Base-by-base conservation (phyloP, 2,329 filamentous ascomycete genomes). In the Calonectria henricotiae region DNA sequence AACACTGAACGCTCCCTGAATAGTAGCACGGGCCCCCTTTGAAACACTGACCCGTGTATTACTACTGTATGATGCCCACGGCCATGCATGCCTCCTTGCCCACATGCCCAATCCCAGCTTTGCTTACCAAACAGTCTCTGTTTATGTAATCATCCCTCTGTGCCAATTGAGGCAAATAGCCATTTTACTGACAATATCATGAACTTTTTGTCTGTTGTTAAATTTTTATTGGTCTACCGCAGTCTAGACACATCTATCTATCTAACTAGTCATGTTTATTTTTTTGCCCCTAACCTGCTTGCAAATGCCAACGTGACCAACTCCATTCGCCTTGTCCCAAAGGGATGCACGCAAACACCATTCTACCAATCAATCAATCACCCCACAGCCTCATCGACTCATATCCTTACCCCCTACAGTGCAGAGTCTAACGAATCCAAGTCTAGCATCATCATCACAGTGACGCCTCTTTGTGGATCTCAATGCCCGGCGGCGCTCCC, bases 401-500 rank as follows among this genome's bases (percentile, higher is more conserved):
- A 46, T 20, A 12, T 13, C 2, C 30, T 15, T 25, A 44, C n/a
- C 20, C 23, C 30, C 37, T 37, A 37, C 11, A 55, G 27, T 32
- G 47, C 39, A 62, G 39, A 58, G 20, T 58, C 51, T 58, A 58
- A 9, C 20, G 20, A 20, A 20, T 20, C 20, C 20, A 20, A 20
- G 20, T 20, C 20, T 20, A 20, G 20, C 15, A 23, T 15, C 35
- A 8, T 39, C 41, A 62, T 69, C 39, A 80, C 37, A 80, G 71
- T 0, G 80, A 73, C 43, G 72, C 73, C 71, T 88, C 86, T 76
- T 88, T 88, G 76, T 88, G 86, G 72, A 88, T 88, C 76, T 88
- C 87, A 61, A 88, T 85, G 35, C 85, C 76, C 0, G 86, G 83
- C 25, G 86, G 86, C 4, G 87, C 86, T 0, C 86, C 86, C 1